These are phyloP conservation scores for Cystofilobasidium bisporidii DNA, from an alignment of 768 basidiomycete genomes.

Conservation along the genomic window DNA sequence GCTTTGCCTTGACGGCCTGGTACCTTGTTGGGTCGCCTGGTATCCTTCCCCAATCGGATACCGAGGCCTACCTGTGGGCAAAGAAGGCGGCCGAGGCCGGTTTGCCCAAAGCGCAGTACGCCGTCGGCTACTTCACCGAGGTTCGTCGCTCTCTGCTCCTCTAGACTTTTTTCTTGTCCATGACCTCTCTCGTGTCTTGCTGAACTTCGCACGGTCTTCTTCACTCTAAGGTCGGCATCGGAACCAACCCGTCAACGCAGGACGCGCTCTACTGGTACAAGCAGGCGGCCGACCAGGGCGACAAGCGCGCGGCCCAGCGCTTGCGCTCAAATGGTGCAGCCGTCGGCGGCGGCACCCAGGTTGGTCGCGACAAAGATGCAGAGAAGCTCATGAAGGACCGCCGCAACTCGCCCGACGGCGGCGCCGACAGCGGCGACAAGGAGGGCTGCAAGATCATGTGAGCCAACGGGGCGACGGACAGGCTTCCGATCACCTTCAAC, in stretches of 20 bases:
- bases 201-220: background rate
- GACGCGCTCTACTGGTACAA: slow-evolving; percentile 69
- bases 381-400: slow-evolving; percentile 36
- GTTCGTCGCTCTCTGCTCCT: slow-evolving; percentile 34
- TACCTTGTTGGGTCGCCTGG: slow-evolving; percentile 97
- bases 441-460: slow-evolving; percentile 39
- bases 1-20: slow-evolving; percentile 97
- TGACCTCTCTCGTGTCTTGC: too few relatives aligned
- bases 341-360: slow-evolving; percentile 44
- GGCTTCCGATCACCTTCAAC: too few relatives aligned
- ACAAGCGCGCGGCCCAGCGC: slow-evolving; percentile 83
- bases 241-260: slow-evolving; percentile 36
- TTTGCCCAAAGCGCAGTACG: slow-evolving; percentile 92
- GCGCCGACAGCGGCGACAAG: slow-evolving; percentile 25
- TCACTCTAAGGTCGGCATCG: slow-evolving; percentile 51
- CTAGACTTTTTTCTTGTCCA: background rate
- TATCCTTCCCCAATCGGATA: slow-evolving; percentile 94
- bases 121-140: slow-evolving; percentile 93
- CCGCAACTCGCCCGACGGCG: slow-evolving; percentile 33
- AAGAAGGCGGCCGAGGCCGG: slow-evolving; percentile 88
- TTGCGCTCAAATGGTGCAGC: slow-evolving; percentile 55
- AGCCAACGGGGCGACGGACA: background rate
- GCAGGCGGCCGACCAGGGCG: slow-evolving; percentile 79
- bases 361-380: slow-evolving; percentile 26
- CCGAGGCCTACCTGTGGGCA: slow-evolving; percentile 96